These are phyloP conservation scores for Pseudogymnoascus sp. DNA, from an alignment of 2,329 filamentous ascomycete species.

Conservation along the genomic window DNA sequence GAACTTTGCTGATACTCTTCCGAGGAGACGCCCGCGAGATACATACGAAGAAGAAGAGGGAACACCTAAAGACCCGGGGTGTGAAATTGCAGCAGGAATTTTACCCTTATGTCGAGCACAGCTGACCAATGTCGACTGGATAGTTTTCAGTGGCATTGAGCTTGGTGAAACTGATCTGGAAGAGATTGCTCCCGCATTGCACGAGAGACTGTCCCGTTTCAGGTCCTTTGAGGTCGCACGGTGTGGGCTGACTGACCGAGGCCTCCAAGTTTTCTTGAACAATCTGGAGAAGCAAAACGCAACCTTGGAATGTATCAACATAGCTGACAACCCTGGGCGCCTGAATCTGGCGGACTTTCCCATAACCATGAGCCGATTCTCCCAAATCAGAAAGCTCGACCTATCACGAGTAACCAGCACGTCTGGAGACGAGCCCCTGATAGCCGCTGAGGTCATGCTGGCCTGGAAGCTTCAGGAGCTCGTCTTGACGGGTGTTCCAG, in stretches of 20 bases:
- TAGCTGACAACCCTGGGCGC: constrained; percentile 58
- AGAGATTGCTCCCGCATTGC: constrained; percentile 55
- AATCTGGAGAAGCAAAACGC: constrained; percentile 56
- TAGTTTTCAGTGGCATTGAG: constrained; percentile 58
- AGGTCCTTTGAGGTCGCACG: constrained; percentile 59
- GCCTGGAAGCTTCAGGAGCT: constrained; percentile 61
- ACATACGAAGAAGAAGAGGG: constrained; percentile 36
- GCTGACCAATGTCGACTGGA: constrained; percentile 63
- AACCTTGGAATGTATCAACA: constrained; percentile 58
- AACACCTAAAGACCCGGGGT: constrained; percentile 51
- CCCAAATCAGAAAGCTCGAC: constrained; percentile 56
- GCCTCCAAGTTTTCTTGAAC: constrained; percentile 54
- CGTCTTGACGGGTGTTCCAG: constrained; percentile 52
- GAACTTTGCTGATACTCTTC: constrained; percentile 57
- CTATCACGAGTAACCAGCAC: constrained; percentile 57
- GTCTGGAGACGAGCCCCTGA: constrained; percentile 53
- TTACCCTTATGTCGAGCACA: constrained; percentile 59
- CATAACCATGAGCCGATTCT: constrained; percentile 57
- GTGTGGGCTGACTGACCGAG: constrained; percentile 50
- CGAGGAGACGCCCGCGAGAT: constrained; percentile 39
- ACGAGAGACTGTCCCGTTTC: constrained; percentile 54
- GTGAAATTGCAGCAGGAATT: constrained; percentile 60
- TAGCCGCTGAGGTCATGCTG: constrained; percentile 56
- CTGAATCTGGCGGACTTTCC: constrained; percentile 57
- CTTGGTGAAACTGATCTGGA: constrained; percentile 65